Evolutionary conservation across 1,284 basidiomycete genomes (phyloP).

Genomic region (Moniliella sp.): DNA sequence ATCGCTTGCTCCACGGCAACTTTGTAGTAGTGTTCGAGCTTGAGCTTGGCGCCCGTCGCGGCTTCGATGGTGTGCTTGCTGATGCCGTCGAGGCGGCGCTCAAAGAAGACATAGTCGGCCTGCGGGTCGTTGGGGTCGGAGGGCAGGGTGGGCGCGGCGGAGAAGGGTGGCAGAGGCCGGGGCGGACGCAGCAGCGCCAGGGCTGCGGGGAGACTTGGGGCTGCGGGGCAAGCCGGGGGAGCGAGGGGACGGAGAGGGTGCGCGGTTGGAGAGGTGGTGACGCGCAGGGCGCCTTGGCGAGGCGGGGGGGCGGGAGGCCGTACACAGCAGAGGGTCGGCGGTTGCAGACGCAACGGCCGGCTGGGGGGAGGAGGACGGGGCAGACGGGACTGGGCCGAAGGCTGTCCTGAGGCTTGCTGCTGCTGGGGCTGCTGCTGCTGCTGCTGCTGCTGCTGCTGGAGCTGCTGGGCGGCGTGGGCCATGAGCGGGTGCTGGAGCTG

Average conservation of each 20-base stretch:
- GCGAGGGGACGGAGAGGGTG: too few relatives aligned
- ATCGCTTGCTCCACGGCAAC: slow-evolving; percentile 76
- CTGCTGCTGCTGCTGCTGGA: slow-evolving; percentile 18
- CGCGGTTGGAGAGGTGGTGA: too few relatives aligned
- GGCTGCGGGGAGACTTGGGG: too few relatives aligned
- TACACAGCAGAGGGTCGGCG: too few relatives aligned
- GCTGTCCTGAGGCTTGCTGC: neutral
- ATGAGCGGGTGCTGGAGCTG: slow-evolving; percentile 26
- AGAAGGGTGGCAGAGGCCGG: too few relatives aligned
- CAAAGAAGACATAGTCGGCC: slow-evolving; percentile 78
- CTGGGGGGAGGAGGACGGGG: neutral
- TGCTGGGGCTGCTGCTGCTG: slow-evolving; percentile 1
- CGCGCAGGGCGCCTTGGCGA: too few relatives aligned
- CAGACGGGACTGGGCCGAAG: neutral
- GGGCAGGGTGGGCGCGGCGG: too few relatives aligned
- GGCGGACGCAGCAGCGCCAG: too few relatives aligned
- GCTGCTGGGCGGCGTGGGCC: slow-evolving; percentile 17
- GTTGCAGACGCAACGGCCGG: too few relatives aligned
- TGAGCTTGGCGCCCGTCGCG: slow-evolving; percentile 82
- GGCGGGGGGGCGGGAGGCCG: too few relatives aligned
- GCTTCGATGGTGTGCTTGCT: slow-evolving; percentile 70
- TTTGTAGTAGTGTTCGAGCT: slow-evolving; percentile 93
- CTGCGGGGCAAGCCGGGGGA: too few relatives aligned
- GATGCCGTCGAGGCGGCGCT: slow-evolving; percentile 61
- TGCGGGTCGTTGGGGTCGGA: too few relatives aligned